Conservation (phyloP, 495 filamentous ascomycete genomes). For the Pseudoneurospora amorphoporcata region DNA sequence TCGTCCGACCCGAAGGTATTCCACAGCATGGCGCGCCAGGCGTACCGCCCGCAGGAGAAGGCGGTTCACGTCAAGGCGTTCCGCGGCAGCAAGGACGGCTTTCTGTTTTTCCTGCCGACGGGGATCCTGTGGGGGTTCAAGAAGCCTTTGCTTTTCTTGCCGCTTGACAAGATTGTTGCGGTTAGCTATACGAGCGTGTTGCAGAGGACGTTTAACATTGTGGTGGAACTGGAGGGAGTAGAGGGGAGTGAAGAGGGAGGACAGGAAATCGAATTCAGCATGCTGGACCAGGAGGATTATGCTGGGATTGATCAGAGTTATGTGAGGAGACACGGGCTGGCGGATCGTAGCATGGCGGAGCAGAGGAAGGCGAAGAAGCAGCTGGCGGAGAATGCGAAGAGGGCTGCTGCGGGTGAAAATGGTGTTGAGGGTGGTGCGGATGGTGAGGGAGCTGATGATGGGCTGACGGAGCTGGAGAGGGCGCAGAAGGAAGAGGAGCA, state of each 20-base stretch:
- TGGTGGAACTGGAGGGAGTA: constrained; percentile 48
- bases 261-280: constrained; percentile 71
- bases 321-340: constrained; percentile 67
- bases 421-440: constrained; percentile 38
- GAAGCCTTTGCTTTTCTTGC: constrained; percentile 82
- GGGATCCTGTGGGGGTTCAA: constrained; percentile 94
- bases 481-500: constrained; percentile 39
- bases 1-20: constrained; percentile 66
- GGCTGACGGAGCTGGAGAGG: constrained; percentile 50
- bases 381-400: constrained; percentile 34
- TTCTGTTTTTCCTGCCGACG: constrained; percentile 74
- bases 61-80: constrained; percentile 89
- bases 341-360: constrained; percentile 89
- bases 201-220: constrained; percentile 89
- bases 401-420: constrained; percentile 40
- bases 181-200: constrained; percentile 85
- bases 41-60: constrained; percentile 81
- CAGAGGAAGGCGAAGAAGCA: constrained; percentile 65
- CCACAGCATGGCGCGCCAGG: constrained; percentile 62
- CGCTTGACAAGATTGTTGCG: constrained; percentile 65
- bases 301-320: constrained; percentile 69
- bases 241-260: constrained; percentile 30
- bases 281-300: constrained; percentile 82
- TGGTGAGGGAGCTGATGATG: constrained; percentile 48
- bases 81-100: constrained; percentile 91